Base-by-base conservation (phyloP, 106 monocot genomes). In the Dioscorea zingiberensis region DNA sequence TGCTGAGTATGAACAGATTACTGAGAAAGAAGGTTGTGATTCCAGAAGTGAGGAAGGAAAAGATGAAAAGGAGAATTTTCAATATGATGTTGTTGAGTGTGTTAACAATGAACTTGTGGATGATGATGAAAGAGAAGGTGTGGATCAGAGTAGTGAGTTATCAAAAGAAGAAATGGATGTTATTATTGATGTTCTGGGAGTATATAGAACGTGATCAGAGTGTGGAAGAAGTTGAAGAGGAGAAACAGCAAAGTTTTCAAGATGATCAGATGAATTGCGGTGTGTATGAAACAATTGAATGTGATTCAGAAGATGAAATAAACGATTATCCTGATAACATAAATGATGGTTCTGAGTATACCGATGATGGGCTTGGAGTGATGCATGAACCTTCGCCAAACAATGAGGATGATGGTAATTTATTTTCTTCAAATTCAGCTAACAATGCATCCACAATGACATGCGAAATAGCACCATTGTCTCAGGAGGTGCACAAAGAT, bases 101-200 rank as follows among this genome's bases (percentile, higher is more conserved):
- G 6, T 25, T 18, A n/a, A n/a, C n/a, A n/a, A n/a, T n/a, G n/a
- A n/a, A n/a, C n/a, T n/a, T n/a, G n/a, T n/a, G n/a, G n/a, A n/a
- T n/a, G n/a, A n/a, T n/a, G n/a, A n/a, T n/a, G n/a, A n/a, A n/a
- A n/a, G n/a, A n/a, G n/a, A n/a, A n/a, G n/a, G n/a, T n/a, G n/a
- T n/a, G n/a, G n/a, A n/a, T n/a, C n/a, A n/a, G n/a, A n/a, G n/a
- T n/a, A 74, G 82, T 54, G 79, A 71, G 19, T 28, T 74, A 24
- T 82, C 89, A 44, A 7, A 55, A n/a, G 72, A 69, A 51, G 88
- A 84, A 18, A 72, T 75, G 61, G 72, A 81, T 54, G 75, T 49
- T 25, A 64, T 63, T 16, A 71, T 25, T 21, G 71, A 74, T 54
- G 59, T 74, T 62, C 32, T 83, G 0, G n/a, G 74, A 77, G 53